Base-by-base conservation (phyloP, 2,329 filamentous ascomycete genomes). In the Nemania abortiva region DNA sequence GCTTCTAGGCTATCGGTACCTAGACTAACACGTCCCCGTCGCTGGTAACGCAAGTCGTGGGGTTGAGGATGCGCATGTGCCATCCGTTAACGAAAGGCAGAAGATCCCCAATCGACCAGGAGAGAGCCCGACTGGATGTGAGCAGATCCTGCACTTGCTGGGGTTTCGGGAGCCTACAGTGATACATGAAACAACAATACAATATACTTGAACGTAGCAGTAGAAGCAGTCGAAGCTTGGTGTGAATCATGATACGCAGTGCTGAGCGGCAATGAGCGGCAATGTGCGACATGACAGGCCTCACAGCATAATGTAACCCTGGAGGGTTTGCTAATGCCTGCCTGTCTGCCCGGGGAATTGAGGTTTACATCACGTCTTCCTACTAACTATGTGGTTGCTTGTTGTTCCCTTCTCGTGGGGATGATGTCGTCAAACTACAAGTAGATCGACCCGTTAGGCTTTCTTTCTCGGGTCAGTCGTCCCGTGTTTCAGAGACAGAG, bases 21-120 rank as follows among this genome's bases (percentile, higher is more conserved):
- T 50, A 29, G 2, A 31, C 15, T 27, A 20, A 47, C 42, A 7
- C n/a, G 42, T 18, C 11, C 34, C 54, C 52, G 55, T 60, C 29
- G 52, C 42, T 68, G 53, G 56, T 58, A 63, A 65, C 65, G 53
- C 68, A 29, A 68, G 68, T 53, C 65, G 68, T 65, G 64, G 68
- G 65, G 60, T 64, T 54, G 15, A 63, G 39, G 34, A 50, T 56
- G 52, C 22, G 56, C 52, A 70, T 63, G 65, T 65, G 60, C 37
- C 68, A 55, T 49, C 55, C 55, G 31, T 68, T 70, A 47, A 60
- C 57, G 65, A 70, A 59, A 55, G 61, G 53, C 42, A 53, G 57
- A 49, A 31, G 57, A 64, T 69, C 63, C 57, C 61, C 24, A 64
- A 68, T 49, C 60, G 49, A 58, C 52, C 29, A 67, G 60, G 60